Evolutionary conservation across 306 rosid genomes (phyloP).

Genomic region (Quercus glauca): DNA sequence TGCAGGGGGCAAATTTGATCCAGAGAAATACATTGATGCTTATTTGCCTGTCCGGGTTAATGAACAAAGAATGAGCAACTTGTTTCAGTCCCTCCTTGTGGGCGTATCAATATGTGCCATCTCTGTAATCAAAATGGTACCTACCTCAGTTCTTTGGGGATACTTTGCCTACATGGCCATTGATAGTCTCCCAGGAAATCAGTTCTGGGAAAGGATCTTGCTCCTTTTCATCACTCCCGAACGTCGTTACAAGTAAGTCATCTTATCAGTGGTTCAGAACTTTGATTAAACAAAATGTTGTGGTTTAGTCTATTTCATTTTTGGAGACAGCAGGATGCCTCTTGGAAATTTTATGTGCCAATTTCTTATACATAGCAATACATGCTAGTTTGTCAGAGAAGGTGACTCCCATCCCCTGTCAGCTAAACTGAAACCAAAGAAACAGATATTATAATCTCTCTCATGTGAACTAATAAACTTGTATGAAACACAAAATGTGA

Average conservation of each 20-base stretch:
- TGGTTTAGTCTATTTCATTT: background rate
- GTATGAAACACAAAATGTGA: background rate
- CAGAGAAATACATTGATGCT: constrained; percentile 71
- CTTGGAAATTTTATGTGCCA: background rate
- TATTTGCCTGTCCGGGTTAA: constrained; percentile 77
- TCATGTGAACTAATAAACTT: background rate
- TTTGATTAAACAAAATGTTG: background rate
- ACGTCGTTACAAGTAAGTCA: constrained; percentile 69
- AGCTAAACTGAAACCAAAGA: background rate
- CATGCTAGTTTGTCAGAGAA: background rate
- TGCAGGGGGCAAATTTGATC: constrained; percentile 51
- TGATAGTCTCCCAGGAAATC: constrained; percentile 95
- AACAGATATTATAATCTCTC: background rate
- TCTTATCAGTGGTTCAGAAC: background rate
- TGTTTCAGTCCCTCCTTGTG: constrained; percentile 75
- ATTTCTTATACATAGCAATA: background rate
- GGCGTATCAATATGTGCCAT: constrained; percentile 69
- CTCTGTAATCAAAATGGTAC: constrained; percentile 67
- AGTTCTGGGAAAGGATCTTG: constrained; percentile 78
- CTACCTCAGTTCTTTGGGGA: constrained; percentile 92
- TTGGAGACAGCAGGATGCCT: background rate
- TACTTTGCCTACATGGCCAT: constrained; percentile 93
- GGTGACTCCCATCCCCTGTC: background rate
- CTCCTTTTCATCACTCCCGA: constrained; percentile 61
- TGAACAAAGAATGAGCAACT: constrained; percentile 89